phyloP scores from a whole-genome alignment of 1,139 yeast species.

The Candida tunisiensis region DNA sequence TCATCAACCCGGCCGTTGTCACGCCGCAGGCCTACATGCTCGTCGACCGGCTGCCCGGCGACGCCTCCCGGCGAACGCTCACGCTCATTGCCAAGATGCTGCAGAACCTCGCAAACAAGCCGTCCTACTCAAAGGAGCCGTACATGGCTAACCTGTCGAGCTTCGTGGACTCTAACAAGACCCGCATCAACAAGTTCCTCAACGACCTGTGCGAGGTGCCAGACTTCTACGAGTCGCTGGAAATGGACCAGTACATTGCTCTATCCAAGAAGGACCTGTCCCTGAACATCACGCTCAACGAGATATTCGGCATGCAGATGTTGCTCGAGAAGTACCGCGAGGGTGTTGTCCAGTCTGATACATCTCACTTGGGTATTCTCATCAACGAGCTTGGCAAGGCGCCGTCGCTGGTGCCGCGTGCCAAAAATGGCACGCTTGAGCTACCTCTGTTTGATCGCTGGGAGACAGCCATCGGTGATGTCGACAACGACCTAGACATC shows the following conservation, averaged over 20 bases:
- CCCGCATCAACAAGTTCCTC: slow-evolving; percentile 18
- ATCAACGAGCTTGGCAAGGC: slow-evolving; percentile 18
- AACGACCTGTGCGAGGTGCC: slow-evolving; percentile 25
- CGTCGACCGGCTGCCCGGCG: slow-evolving; percentile 20
- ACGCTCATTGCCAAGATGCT: slow-evolving; percentile 73
- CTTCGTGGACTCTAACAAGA: slow-evolving; percentile 18
- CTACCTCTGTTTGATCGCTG: slow-evolving; percentile 20
- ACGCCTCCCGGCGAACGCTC: slow-evolving; percentile 44
- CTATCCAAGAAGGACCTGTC: slow-evolving; percentile 20
- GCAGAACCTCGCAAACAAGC: slow-evolving; percentile 68
- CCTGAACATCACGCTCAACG: slow-evolving; percentile 21
- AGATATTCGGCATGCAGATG: slow-evolving; percentile 22
- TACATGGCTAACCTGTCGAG: slow-evolving; percentile 17
- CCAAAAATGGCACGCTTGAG: slow-evolving; percentile 17
- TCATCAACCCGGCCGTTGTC: slow-evolving; percentile 82
- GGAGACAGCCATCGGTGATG: slow-evolving; percentile 21
- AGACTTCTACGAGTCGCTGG: slow-evolving; percentile 24
- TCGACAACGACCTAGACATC: slow-evolving; percentile 13
- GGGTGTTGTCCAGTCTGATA: slow-evolving; percentile 6
- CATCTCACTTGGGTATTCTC: slow-evolving; percentile 15
- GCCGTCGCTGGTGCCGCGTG: slow-evolving; percentile 18
- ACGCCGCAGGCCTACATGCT: slow-evolving; percentile 61
- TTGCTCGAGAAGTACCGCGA: slow-evolving; percentile 18
- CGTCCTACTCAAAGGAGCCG: slow-evolving; percentile 23
- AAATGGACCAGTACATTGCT: slow-evolving; percentile 26